Percentiles rank a stretch among this genome's conserved stretches.
Conservation (phyloP, 2,329 filamentous ascomycete genomes). For the Penicillium polonicum region DNA sequence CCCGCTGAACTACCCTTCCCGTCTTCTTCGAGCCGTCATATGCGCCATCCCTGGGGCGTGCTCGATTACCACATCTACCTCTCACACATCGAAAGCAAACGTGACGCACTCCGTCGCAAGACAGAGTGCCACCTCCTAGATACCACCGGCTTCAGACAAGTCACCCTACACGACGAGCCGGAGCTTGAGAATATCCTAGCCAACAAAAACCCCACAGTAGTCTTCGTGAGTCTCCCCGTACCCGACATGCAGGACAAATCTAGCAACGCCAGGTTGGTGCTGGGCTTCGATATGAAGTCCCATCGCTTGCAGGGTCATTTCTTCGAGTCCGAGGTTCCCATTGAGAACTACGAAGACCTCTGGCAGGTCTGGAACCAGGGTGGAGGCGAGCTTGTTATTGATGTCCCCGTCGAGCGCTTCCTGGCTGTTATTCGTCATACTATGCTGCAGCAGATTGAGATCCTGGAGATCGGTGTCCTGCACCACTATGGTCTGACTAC, state of each 20-base stretch:
- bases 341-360: slow-evolving; percentile 26
- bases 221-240: slow-evolving; percentile 24
- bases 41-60: slow-evolving; percentile 31
- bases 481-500: slow-evolving; percentile 22
- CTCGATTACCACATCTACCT: slow-evolving; percentile 37
- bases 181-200: background rate
- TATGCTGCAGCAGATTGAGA: slow-evolving; percentile 15
- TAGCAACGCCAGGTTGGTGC: slow-evolving; percentile 25
- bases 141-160: slow-evolving; percentile 24
- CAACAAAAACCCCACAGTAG: background rate
- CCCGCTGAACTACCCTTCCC: background rate
- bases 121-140: slow-evolving; percentile 28
- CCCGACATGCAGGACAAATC: slow-evolving; percentile 17
- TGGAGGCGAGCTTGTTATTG: slow-evolving; percentile 23
- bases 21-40: background rate
- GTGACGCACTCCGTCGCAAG: slow-evolving; percentile 17
- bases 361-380: slow-evolving; percentile 20
- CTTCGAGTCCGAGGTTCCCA: slow-evolving; percentile 26
- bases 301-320: slow-evolving; percentile 27
- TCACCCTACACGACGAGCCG: slow-evolving; percentile 24
- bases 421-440: slow-evolving; percentile 23
- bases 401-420: slow-evolving; percentile 24
- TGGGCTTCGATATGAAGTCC: slow-evolving; percentile 29
- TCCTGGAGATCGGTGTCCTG: slow-evolving; percentile 26
- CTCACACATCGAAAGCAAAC: slow-evolving; percentile 23